phyloP scores from a whole-genome alignment of 176 grass and related monocot genomes.

The Thalia dealbata region DNA sequence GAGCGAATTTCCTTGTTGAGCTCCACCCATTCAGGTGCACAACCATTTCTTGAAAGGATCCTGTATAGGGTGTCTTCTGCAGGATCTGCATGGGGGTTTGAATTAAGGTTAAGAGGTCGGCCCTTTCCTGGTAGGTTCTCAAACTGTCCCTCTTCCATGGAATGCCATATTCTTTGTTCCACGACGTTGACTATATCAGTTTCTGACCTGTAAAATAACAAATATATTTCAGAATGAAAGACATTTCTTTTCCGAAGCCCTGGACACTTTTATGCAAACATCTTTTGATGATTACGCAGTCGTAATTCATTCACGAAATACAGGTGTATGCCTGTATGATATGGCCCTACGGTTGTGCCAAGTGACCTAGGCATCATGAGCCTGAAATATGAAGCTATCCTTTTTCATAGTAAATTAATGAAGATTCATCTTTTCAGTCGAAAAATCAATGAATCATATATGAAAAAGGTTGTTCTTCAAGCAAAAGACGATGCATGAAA shows the following conservation, averaged over 20 bases:
- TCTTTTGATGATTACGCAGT: no score
- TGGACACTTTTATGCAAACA: background rate
- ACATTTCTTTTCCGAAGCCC: background rate
- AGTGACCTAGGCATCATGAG: background rate
- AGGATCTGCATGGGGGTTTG: constrained; percentile 70
- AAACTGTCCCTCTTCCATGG: constrained; percentile 91
- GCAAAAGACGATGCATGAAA: background rate
- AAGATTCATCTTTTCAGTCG: background rate
- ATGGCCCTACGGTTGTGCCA: background rate
- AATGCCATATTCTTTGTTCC: constrained; percentile 89
- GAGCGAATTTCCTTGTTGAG: constrained; percentile 77
- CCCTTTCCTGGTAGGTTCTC: constrained; percentile 87
- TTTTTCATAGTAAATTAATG: background rate
- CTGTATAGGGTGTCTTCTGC: constrained; percentile 81
- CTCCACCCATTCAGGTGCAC: constrained; percentile 71
- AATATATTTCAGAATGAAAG: background rate
- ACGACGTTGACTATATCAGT: constrained; percentile 81
- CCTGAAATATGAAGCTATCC: background rate
- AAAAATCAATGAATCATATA: background rate
- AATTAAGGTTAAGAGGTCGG: constrained; percentile 53
- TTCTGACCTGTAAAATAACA: constrained; percentile 48
- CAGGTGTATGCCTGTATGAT: no score
- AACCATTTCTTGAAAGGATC: constrained; percentile 66
- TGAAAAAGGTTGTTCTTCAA: background rate
- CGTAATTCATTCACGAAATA: no score